phyloP scores from a whole-genome alignment of 306 rosid species.

The cucumber (Cucumis sativus) region DNA sequence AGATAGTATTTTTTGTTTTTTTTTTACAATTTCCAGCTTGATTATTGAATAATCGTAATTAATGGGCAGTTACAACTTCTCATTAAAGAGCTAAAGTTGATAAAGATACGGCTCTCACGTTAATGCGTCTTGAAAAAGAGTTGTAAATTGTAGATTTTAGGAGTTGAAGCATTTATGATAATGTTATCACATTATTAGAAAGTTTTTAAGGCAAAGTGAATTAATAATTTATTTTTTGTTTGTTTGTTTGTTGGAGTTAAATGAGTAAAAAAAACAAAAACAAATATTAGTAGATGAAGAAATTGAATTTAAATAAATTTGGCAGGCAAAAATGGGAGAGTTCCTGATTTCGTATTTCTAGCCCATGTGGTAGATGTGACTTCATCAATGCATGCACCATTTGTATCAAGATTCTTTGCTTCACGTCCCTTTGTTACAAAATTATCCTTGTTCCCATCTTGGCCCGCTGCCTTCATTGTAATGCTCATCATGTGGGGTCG shows the following conservation, averaged over 20 bases:
- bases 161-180: background rate
- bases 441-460: constrained; percentile 25
- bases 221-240: no score
- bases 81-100: background rate
- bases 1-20: no score
- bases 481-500: constrained; percentile 70
- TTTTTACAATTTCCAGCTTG: background rate
- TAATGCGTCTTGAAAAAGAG: background rate
- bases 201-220: no score
- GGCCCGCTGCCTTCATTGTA: constrained; percentile 17
- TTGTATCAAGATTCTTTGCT: constrained; percentile 35
- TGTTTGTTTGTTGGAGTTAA: background rate
- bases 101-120: background rate
- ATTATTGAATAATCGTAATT: background rate
- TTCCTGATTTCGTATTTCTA: constrained; percentile 78
- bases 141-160: background rate
- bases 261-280: no score
- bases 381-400: constrained; percentile 45
- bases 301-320: background rate
- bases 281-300: no score
- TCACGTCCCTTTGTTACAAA: constrained; percentile 43
- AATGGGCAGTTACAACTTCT: background rate
- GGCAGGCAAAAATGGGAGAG: constrained; percentile 42
- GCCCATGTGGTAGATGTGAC: constrained; percentile 81
- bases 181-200: background rate